Base-by-base conservation (phyloP, 306 rosid genomes). In the Cicer yamashitae region DNA sequence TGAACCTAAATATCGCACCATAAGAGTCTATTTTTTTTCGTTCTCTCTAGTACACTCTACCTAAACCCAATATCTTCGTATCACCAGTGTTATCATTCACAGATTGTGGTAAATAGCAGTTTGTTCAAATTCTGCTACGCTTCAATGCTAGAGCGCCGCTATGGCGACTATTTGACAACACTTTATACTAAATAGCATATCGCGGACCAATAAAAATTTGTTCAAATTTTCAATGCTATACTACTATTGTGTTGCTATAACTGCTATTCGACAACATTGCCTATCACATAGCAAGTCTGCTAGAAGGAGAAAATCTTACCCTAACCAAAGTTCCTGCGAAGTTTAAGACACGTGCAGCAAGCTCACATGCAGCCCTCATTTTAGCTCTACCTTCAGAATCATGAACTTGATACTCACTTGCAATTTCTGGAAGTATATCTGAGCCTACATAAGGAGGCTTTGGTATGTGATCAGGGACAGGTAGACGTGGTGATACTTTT, bases 281-380 rank as follows among this genome's bases (percentile, higher is more conserved):
- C 13, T 73, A 54, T 67, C 53, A 15, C 67, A 20, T 51, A 52
- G 53, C 10, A 67, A 81, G 25, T 14, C 72, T 7, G 37, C 61
- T 25, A 57, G 6, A 68, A 50, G 78, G 77, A 69, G 71, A 60
- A 37, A 84, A 77, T 62, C 88, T 85, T 84, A 94, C 98, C 90
- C 80, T 90, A 76, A 94, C 93, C 84, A 94, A 71, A 45, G 92
- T 92, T 78, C 99, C 99, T 1, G 97, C 99, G 70, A 71, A 84
- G 64, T 94, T 83, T 64, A 94, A 88, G 73, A 92, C 96, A 44
- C 90, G 90, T 38, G 97, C 99, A 73, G 99, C 99, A 71, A 94
- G 97, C 82, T 92, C 88, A 41, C 96, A 79, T 9, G 99, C 91
- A 74, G 97, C 96, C 82, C 92, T 89, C 96, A 94, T 94, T 50